Conservation (phyloP, 2,329 filamentous ascomycete genomes). For the Tolypocladium endophyticum region DNA sequence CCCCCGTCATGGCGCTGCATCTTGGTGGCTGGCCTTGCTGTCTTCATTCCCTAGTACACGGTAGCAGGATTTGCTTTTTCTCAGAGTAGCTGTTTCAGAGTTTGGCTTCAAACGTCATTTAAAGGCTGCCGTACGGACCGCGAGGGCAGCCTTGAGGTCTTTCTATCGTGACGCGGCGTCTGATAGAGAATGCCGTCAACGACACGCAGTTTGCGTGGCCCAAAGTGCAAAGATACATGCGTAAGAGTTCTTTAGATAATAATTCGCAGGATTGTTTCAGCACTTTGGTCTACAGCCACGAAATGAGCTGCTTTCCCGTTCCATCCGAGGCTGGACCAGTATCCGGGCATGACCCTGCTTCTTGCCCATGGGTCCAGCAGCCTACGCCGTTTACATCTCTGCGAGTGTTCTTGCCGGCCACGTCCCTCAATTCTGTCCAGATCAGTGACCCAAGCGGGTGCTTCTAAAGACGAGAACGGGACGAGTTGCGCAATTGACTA, state of each 20-base stretch:
- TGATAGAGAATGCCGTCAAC: not conserved
- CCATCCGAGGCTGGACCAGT: not conserved
- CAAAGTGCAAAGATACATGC: not conserved
- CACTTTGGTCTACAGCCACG: not conserved
- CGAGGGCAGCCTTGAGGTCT: not conserved
- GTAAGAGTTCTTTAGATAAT: not conserved
- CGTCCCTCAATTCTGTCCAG: not conserved
- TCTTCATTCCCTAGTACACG: not conserved
- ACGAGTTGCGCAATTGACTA: too few species aligned
- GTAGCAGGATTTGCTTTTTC: not conserved
- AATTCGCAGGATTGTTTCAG: not conserved
- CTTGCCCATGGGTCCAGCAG: not conserved
- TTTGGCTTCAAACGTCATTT: not conserved
- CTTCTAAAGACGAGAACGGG: not conserved
- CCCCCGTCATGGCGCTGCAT: slow-evolving; percentile 6
- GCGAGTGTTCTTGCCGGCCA: not conserved
- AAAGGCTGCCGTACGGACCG: not conserved
- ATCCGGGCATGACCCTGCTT: not conserved
- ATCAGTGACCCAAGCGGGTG: not conserved
- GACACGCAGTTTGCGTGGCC: not conserved
- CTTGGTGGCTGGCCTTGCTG: not conserved
- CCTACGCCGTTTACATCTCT: not conserved
- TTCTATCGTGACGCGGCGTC: not conserved
- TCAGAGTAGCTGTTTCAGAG: not conserved
- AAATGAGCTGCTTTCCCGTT: not conserved